A percentile compares a stretch with the other conserved stretches of the same genome.
Evolutionary conservation across 2,329 filamentous ascomycete species (phyloP).

Genomic region (Septoria linicola): DNA sequence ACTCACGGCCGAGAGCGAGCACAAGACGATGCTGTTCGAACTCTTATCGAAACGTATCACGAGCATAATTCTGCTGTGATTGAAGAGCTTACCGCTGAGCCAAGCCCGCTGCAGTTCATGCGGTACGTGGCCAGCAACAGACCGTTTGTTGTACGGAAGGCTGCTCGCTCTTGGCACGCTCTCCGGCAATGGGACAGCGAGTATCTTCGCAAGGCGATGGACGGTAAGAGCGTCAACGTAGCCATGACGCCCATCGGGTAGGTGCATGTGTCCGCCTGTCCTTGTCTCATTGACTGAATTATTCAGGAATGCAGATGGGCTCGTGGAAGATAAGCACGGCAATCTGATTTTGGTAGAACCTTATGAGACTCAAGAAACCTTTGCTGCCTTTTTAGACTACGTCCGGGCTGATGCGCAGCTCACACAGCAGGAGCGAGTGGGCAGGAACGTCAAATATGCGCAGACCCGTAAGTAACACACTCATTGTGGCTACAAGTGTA

Average conservation of each 20-base stretch:
- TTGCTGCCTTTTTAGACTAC: conserved; percentile 61
- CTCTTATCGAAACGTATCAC: conserved; percentile 66
- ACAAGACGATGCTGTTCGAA: conserved; percentile 1
- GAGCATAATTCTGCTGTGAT: conserved; percentile 65
- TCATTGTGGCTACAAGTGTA: conserved; percentile 1
- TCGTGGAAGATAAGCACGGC: conserved; percentile 62
- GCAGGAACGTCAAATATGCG: conserved; percentile 60
- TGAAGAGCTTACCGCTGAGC: conserved; percentile 61
- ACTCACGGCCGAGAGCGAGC: not conserved
- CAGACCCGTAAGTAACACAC: conserved; percentile 62
- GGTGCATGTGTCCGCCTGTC: conserved; percentile 31
- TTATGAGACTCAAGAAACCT: conserved; percentile 63
- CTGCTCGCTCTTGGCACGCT: conserved; percentile 63
- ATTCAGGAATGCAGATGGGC: conserved; percentile 55
- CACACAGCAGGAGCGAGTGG: not conserved
- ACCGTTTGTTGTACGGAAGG: conserved; percentile 68
- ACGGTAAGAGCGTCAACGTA: conserved; percentile 64
- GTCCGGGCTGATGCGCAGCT: conserved; percentile 50
- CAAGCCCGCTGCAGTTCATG: conserved; percentile 77
- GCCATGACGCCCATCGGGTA: conserved; percentile 73
- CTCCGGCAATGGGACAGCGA: conserved; percentile 60
- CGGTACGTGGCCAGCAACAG: conserved; percentile 70
- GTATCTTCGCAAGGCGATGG: conserved; percentile 59
- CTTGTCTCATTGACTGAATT: conserved; percentile 7
- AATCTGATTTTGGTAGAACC: conserved; percentile 65